Conservation (phyloP, 2,329 filamentous ascomycete species). For the Colletotrichum orchidophilum region DNA sequence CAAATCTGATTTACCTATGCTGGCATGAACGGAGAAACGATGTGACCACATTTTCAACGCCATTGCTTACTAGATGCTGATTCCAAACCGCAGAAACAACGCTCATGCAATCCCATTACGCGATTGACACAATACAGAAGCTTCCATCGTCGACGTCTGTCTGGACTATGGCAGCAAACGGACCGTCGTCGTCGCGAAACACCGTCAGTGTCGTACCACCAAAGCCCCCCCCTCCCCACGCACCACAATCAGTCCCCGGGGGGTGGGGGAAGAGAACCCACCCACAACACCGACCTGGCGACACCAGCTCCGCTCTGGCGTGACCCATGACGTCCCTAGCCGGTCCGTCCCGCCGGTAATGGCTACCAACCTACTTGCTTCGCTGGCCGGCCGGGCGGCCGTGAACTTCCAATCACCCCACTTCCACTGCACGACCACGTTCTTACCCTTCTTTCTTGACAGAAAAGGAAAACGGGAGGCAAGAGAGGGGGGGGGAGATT, state of each 20-base stretch:
- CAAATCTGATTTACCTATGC: not conserved
- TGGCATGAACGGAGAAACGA: not conserved
- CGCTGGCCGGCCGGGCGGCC: not conserved
- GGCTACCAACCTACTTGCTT: not conserved
- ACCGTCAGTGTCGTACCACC: not conserved
- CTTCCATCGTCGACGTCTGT: too few species aligned
- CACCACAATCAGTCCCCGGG: too few species aligned
- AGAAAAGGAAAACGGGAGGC: not conserved
- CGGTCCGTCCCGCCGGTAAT: slow-evolving; percentile 14
- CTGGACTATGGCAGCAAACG: too few species aligned
- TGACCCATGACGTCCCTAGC: slow-evolving; percentile 23
- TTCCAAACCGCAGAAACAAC: not conserved
- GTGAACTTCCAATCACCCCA: not conserved
- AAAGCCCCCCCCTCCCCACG: not conserved
- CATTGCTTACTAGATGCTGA: not conserved
- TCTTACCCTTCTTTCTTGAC: not conserved
- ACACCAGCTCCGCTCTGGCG: slow-evolving; percentile 12
- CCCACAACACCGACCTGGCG: not conserved
- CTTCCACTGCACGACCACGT: not conserved
- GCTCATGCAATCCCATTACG: not conserved
- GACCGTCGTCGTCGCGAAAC: not conserved
- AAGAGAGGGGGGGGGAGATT: too few species aligned
- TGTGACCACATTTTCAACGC: not conserved
- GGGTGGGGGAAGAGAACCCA: not conserved
- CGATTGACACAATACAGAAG: not conserved